Evolutionary conservation across 495 filamentous ascomycete genomes (phyloP).

Genomic region (Daldinia loculata): DNA sequence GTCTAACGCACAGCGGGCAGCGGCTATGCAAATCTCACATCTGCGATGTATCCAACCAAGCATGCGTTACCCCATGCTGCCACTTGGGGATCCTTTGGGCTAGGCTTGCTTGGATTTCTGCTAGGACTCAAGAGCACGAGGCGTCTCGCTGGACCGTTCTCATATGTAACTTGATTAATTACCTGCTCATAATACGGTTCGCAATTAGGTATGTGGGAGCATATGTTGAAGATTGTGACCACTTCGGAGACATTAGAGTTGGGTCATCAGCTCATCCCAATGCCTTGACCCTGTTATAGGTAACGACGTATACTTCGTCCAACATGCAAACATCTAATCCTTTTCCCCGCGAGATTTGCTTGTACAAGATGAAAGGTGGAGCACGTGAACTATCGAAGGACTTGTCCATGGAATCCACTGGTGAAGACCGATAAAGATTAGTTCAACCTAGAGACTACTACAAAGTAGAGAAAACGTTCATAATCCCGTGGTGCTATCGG

Average conservation of each 20-base stretch:
- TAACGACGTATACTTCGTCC: constrained; percentile 22
- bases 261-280: constrained; percentile 23
- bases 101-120: constrained; percentile 23
- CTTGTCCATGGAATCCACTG: constrained; percentile 3
- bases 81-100: constrained; percentile 18
- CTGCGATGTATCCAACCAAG: constrained; percentile 46
- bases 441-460: neutral
- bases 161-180: constrained; percentile 8
- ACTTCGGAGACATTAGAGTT: constrained; percentile 27
- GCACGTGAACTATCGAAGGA: constrained; percentile 19
- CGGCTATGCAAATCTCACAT: constrained; percentile 53
- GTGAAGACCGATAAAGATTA: constrained; percentile 9
- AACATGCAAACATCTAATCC: constrained; percentile 36
- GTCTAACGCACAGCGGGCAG: constrained; percentile 52
- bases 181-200: neutral
- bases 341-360: constrained; percentile 11
- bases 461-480: constrained; percentile 1
- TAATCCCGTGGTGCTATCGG: constrained; percentile 27
- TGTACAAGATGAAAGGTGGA: constrained; percentile 21
- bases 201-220: constrained; percentile 5
- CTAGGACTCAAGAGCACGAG: constrained; percentile 12
- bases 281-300: constrained; percentile 29
- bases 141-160: constrained; percentile 23
- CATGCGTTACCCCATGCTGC: constrained; percentile 43
- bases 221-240: constrained; percentile 17